Conservation (phyloP, 257 asterid species). For the Paraleonurus japonicus region DNA sequence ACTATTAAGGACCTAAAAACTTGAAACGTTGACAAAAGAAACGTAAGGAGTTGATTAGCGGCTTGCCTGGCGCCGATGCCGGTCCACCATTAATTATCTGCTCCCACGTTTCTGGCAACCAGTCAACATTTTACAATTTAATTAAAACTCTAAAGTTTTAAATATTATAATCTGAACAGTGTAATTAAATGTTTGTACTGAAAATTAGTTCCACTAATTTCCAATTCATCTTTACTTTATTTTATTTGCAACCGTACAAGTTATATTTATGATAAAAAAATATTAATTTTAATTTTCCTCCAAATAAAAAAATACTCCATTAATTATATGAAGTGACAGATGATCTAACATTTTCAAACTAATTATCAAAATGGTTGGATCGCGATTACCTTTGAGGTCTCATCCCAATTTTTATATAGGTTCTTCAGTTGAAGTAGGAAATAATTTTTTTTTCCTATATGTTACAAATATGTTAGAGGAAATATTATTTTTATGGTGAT, state of each 20-base stretch:
- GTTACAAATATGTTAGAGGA: too few relatives aligned
- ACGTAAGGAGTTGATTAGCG: background rate
- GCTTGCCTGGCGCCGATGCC: constrained; percentile 10
- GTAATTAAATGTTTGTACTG: background rate
- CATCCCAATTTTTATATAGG: too few relatives aligned
- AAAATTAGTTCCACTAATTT: background rate
- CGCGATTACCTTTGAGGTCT: too few relatives aligned
- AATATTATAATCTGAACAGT: background rate
- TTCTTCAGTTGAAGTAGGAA: too few relatives aligned
- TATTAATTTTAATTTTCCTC: too few relatives aligned
- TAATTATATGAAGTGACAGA: too few relatives aligned
- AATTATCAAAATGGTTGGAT: too few relatives aligned
- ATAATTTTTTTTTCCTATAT: too few relatives aligned
- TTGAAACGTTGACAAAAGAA: background rate
- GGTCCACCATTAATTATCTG: background rate
- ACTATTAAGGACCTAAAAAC: too few relatives aligned
- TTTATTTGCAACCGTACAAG: background rate
- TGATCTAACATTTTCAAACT: background rate
- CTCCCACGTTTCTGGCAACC: background rate
- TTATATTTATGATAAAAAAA: background rate
- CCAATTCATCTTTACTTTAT: too few relatives aligned
- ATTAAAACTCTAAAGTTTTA: background rate
- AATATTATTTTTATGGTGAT: too few relatives aligned
- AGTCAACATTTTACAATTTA: background rate
- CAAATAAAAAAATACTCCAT: too few relatives aligned